Evolutionary conservation across 805 yeast genomes (phyloP), one percentile per base, ranked within the genome.

Genomic region (Metschnikowia colocasiae): DNA sequence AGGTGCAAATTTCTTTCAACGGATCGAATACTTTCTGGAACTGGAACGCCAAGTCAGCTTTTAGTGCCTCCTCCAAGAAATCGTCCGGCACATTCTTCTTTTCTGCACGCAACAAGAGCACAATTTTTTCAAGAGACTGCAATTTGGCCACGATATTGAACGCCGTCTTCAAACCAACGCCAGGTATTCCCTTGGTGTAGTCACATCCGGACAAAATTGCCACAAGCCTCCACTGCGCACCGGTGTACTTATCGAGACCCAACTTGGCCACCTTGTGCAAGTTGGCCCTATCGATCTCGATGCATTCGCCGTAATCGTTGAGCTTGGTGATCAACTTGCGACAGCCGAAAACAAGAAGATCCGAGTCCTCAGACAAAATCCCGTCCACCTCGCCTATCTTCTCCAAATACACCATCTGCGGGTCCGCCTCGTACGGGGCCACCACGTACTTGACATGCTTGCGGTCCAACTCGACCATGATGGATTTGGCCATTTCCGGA

Each of bases 341-440:
- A 45, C 95, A 87, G 0, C 99, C 99, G 71, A 92, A 94, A 1
- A 94, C 76, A 19, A 94, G 69, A 54, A 94, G 72, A 68, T 94
- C 99, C 0, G 97, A 90, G 62, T 94, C 99, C 60, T 94, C 99
- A 35, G 96, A 84, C 7, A 94, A 74, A 4, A 94, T 87, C 0
- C 92, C 98, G 51, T 89, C 85, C 5, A 89, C 92, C 1, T 81
- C 44, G 0, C 92, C 92, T 0, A 67, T 53, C 49, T 80, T 79
- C 61, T 92, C 98, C 36, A 94, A 73, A 58, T 83, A 89, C 8
- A 91, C 98, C 85, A 94, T 80, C 64, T 94, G 99, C 1, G 99
- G 85, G 63, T 94, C 99, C 0, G 99, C 99, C 67, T 94, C 99
- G 62, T 89, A 94, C 0, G 99, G 99, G 0, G 99, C 98, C 7